A percentile compares a stretch with the other conserved stretches of the same genome.
Evolutionary conservation across 306 rosid species (phyloP).

Genomic region (Delonix regia): DNA sequence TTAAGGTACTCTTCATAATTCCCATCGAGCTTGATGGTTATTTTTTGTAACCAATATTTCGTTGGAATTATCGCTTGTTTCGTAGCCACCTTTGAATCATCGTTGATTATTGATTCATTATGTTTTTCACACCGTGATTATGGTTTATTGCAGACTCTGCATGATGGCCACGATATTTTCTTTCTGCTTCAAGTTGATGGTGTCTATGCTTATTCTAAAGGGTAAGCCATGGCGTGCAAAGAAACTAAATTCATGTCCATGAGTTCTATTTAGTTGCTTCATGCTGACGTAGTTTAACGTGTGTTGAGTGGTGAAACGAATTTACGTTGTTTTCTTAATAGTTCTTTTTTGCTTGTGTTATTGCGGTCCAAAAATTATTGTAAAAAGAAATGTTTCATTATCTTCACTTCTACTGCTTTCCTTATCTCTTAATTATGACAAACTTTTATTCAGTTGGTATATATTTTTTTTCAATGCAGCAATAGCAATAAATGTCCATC

Average conservation of each 20-base stretch:
- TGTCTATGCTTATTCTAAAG: constrained; percentile 73
- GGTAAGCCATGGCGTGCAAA: constrained; percentile 54
- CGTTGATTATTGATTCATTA: not conserved
- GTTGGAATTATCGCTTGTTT: not conserved
- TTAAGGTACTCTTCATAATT: constrained; percentile 59
- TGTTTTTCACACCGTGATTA: not conserved
- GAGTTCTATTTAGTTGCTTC: constrained; percentile 2
- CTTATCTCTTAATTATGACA: constrained; percentile 3
- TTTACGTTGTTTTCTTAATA: constrained; percentile 5
- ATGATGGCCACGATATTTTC: constrained; percentile 84
- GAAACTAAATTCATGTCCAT: not conserved
- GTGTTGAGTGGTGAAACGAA: not conserved
- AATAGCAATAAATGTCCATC: constrained; percentile 80
- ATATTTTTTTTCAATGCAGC: constrained; percentile 54
- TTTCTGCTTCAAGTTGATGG: constrained; percentile 84
- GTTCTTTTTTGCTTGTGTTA: not conserved
- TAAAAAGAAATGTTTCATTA: not conserved
- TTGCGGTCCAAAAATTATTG: constrained; percentile 20
- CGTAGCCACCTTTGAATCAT: not conserved
- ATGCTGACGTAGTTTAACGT: not conserved
- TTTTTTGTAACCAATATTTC: not conserved
- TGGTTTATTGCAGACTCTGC: constrained; percentile 70
- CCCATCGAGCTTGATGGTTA: not conserved
- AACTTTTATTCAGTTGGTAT: constrained; percentile 34
- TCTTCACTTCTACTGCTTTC: not conserved